Base-by-base conservation (phyloP, 192 early-diverging fungal species). In the Entomortierella lignicola region DNA sequence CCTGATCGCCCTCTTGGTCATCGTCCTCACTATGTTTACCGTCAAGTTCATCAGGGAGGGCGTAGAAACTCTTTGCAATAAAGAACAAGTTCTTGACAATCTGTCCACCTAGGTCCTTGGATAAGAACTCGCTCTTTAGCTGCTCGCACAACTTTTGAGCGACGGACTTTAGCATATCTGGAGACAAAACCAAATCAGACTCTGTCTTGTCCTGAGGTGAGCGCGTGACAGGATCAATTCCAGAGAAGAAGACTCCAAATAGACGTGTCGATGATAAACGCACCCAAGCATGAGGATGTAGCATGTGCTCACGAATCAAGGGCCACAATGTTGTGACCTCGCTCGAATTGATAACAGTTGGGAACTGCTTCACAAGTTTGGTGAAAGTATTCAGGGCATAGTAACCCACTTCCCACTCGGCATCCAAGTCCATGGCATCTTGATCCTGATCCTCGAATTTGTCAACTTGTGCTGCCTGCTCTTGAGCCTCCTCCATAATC, bases 21-120 rank as follows among this genome's bases (percentile, higher is more conserved):
- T 66, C 66, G 64, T 87, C 87, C 12, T 60, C 69, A 13, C 67
- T 8, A 53, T 64, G 34, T 25, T 50, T 50, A 20, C 50, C 50
- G 4, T 41, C 72, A 37, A 68, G 32, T 1, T 79, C 82, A 18
- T 71, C 47, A 8, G 63, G 63, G 27, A 63, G 58, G 6, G 51
- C 74, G 58, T 87, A 89, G 63, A 92, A 92, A 74, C 90, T 89
- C 66, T 93, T 94, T 51, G 91, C 94, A 54, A 98, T 82, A 83
- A 96, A 99, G 70, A 94, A 92, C 63, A 98, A 71, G 81, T 99
- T 99, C 87, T 98, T 97, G 39, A 96, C 92, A 53, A 96, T 80
- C 81, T 98, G 96, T 63, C 87, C 92, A 7, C 92, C 94, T 30
- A 95, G 88, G 26, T 98, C 97, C 32, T 87, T 82, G 32, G 91